Percentiles rank a stretch among this genome's conserved stretches.
These are phyloP conservation scores for Coniochaeta ligniaria DNA, from an alignment of 2,329 filamentous ascomycete genomes.

Conservation along the genomic window DNA sequence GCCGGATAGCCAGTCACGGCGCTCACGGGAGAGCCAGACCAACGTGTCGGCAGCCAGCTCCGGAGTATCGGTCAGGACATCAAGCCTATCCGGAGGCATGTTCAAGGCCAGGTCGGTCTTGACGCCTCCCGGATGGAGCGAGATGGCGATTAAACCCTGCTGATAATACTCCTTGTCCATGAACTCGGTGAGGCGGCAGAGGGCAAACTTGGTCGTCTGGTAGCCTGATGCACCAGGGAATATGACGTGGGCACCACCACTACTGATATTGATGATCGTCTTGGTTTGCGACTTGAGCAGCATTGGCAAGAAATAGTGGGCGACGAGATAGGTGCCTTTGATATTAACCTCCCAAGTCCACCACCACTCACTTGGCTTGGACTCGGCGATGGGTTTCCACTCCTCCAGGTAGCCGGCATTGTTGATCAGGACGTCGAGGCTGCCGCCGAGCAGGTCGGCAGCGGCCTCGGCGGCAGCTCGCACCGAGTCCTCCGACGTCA, in stretches of 20 bases:
- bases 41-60: background rate
- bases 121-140: background rate
- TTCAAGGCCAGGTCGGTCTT: background rate
- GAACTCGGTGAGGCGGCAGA: background rate
- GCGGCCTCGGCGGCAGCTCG: slow-evolving; percentile 21
- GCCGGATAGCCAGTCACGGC: background rate
- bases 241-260: background rate
- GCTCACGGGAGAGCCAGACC: background rate
- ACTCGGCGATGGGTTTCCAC: slow-evolving; percentile 26
- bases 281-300: slow-evolving; percentile 14
- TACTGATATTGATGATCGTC: background rate
- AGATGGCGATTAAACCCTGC: background rate
- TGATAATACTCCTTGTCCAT: slow-evolving; percentile 1
- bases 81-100: background rate
- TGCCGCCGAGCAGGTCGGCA: slow-evolving; percentile 11
- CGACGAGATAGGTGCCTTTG: slow-evolving; percentile 36
- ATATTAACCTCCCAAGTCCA: slow-evolving; percentile 41
- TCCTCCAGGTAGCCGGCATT: slow-evolving; percentile 33
- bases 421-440: slow-evolving; percentile 29
- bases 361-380: slow-evolving; percentile 35
- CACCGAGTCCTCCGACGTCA: slow-evolving; percentile 24
- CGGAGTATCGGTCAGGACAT: background rate
- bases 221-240: background rate
- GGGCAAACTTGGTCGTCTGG: background rate
- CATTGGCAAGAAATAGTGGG: slow-evolving; percentile 39